These are phyloP conservation scores for Breynia disticha DNA, from an alignment of 441 rosid species.

Conservation along the genomic window DNA sequence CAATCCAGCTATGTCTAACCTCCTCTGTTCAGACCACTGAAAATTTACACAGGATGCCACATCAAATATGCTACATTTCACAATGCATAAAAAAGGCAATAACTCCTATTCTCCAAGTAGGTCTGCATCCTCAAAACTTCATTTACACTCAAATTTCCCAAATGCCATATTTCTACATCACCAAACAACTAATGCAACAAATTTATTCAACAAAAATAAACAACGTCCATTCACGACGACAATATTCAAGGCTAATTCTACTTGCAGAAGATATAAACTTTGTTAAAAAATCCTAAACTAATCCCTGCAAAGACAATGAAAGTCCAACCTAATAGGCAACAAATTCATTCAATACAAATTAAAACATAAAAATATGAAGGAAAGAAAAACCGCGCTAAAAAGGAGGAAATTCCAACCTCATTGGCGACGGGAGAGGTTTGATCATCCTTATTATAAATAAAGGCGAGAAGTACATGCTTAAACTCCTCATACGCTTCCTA, in stretches of 20 bases:
- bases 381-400: no score
- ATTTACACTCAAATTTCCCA: background rate
- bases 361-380: no score
- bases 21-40: conserved; percentile 90
- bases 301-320: background rate
- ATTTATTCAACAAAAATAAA: no score
- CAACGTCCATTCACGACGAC: no score
- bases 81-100: no score
- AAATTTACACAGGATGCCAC: conserved; percentile 2
- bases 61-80: background rate
- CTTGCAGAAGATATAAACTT: no score
- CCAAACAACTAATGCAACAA: background rate
- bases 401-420: conserved; percentile 59
- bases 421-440: conserved; percentile 73
- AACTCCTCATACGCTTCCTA: conserved; percentile 99
- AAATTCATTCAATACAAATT: no score
- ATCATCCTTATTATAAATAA: conserved; percentile 76
- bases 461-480: conserved; percentile 90
- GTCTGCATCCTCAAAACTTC: background rate
- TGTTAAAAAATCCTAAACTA: no score
- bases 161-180: background rate
- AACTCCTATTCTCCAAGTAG: background rate
- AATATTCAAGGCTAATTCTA: no score
- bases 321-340: conserved; percentile 75
- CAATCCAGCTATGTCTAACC: conserved; percentile 82